Conservation (phyloP, 352 stramenopile species). For the Sclerospora graminicola region DNA sequence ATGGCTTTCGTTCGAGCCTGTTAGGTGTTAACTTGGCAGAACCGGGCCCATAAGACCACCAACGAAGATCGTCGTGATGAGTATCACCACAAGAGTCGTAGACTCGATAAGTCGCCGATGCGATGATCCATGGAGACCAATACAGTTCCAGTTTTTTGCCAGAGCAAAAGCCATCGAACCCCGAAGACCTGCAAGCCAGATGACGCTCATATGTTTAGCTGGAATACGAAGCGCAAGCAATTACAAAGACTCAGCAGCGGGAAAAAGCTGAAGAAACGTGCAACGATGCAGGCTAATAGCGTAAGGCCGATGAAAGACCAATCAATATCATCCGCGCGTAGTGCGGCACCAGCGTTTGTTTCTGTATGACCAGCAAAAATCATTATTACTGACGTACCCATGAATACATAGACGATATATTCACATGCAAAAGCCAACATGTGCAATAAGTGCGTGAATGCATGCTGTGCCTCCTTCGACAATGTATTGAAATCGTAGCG, state of each 20-base stretch:
- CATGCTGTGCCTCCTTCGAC: constrained; percentile 66
- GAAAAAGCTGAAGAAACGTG: constrained; percentile 60
- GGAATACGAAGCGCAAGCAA: constrained; percentile 35
- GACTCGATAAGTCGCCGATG: constrained; percentile 54
- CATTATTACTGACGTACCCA: constrained; percentile 78
- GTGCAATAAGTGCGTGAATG: constrained; percentile 68
- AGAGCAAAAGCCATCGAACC: constrained; percentile 89
- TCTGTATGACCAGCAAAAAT: constrained; percentile 66
- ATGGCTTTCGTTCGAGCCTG: no score
- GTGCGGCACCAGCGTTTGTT: constrained; percentile 36
- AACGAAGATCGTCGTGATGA: constrained; percentile 56
- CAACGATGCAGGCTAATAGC: constrained; percentile 37
- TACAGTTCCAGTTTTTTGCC: constrained; percentile 79
- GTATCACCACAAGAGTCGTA: constrained; percentile 47
- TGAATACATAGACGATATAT: constrained; percentile 82
- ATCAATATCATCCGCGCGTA: constrained; percentile 75
- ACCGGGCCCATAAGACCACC: constrained; percentile 35
- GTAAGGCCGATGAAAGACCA: constrained; percentile 68
- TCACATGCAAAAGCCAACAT: constrained; percentile 71
- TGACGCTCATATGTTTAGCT: constrained; percentile 60
- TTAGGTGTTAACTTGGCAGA: no score
- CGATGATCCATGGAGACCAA: constrained; percentile 57
- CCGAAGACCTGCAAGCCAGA: constrained; percentile 90
- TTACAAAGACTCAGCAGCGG: constrained; percentile 64
- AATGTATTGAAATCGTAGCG: constrained; percentile 85